phyloP scores from a whole-genome alignment of 768 basidiomycete species.

The Pleurotus giganteus region DNA sequence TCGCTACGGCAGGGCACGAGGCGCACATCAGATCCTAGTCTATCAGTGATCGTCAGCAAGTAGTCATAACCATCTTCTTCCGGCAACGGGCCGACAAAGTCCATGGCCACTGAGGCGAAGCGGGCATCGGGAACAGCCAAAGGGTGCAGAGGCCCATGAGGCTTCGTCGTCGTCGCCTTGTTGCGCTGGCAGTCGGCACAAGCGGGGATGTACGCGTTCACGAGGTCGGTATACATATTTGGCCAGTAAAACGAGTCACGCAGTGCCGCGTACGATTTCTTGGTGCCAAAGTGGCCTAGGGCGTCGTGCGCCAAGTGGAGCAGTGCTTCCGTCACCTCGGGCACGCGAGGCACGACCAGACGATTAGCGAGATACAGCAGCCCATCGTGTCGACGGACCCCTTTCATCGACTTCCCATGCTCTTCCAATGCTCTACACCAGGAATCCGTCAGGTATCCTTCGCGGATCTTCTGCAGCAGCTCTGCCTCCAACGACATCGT shows the following conservation, averaged over 20 bases:
- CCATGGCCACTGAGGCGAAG: conserved; percentile 15
- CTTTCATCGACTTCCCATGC: neutral
- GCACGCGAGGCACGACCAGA: conserved; percentile 8
- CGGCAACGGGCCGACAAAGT: conserved; percentile 28
- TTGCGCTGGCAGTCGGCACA: conserved; percentile 26
- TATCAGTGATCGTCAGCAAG: conserved; percentile 18
- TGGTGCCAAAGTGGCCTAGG: conserved; percentile 17
- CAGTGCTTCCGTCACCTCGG: conserved; percentile 4
- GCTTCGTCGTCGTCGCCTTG: conserved; percentile 20
- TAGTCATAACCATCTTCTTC: conserved; percentile 22
- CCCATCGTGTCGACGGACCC: neutral
- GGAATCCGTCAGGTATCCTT: conserved; percentile 9
- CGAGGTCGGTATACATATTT: conserved; percentile 20
- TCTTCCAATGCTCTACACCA: conserved; percentile 14
- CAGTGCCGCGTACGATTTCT: conserved; percentile 17
- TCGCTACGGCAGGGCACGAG: conserved; percentile 13
- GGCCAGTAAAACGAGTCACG: conserved; percentile 18
- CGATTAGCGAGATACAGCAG: conserved; percentile 14
- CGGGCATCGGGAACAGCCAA: conserved; percentile 13
- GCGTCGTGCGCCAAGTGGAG: conserved; percentile 18
- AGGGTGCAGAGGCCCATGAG: conserved; percentile 26
- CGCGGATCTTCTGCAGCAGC: too few relatives aligned
- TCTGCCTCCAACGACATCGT: too few relatives aligned
- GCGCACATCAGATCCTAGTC: conserved; percentile 13
- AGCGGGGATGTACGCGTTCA: conserved; percentile 22